These are phyloP conservation scores for Dothiorella sarmentorum DNA, from an alignment of 2,329 filamentous ascomycete genomes.

Conservation along the genomic window DNA sequence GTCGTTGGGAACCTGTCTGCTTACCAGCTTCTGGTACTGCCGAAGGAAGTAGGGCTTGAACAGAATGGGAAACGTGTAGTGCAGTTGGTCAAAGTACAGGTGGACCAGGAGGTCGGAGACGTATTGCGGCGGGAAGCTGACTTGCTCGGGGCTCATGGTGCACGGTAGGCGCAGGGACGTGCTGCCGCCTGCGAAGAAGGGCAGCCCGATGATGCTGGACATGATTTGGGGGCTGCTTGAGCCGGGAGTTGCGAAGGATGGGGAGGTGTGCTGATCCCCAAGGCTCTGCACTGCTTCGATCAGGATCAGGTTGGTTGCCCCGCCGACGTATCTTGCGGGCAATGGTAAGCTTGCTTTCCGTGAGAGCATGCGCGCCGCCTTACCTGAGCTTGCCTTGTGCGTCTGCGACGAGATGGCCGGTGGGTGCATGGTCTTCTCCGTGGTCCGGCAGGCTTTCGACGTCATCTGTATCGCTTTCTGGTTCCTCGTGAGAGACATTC, in stretches of 20 bases:
- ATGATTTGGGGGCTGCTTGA: not conserved
- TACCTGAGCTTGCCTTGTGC: not conserved
- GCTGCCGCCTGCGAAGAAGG: not conserved
- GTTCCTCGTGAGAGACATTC: not conserved
- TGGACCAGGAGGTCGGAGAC: not conserved
- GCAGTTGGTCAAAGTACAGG: not conserved
- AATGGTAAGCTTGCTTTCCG: not conserved
- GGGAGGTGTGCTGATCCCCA: not conserved
- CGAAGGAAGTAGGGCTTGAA: conserved; percentile 3
- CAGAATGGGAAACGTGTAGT: not conserved
- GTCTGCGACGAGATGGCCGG: not conserved
- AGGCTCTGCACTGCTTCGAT: conserved; percentile 1
- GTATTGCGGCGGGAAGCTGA: conserved; percentile 7
- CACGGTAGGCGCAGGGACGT: not conserved
- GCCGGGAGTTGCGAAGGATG: not conserved
- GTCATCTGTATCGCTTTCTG: not conserved
- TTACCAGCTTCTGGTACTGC: not conserved
- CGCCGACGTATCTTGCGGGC: not conserved
- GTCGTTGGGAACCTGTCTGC: not conserved
- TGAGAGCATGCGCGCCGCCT: too few relatives aligned
- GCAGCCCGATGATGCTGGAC: not conserved
- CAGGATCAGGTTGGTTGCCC: not conserved
- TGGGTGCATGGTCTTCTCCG: not conserved
- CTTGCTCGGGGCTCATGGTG: not conserved
- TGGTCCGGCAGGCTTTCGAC: not conserved